phyloP scores from a whole-genome alignment of 257 asterid species.

The Primulina tabacum region DNA sequence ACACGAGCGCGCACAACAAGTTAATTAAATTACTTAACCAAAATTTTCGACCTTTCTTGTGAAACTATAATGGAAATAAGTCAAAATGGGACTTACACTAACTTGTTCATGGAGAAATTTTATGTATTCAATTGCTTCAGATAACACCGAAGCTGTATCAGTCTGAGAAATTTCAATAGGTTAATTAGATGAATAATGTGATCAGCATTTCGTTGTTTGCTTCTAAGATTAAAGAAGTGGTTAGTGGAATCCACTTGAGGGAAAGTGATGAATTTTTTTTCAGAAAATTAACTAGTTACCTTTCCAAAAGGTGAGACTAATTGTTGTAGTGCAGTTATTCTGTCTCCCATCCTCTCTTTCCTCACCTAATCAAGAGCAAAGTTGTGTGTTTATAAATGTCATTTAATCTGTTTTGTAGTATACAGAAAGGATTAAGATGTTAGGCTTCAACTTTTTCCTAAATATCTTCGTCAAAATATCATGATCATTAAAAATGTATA shows the following conservation, averaged over 20 bases:
- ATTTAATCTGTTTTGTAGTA: constrained; percentile 1
- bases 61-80: neutral
- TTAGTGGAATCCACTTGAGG: constrained; percentile 25
- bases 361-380: constrained; percentile 56
- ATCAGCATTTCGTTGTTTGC: constrained; percentile 1
- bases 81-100: constrained; percentile 48
- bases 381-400: constrained; percentile 26
- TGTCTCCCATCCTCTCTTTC: constrained; percentile 94
- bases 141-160: constrained; percentile 94
- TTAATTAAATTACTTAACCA: neutral
- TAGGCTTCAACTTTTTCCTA: constrained; percentile 4
- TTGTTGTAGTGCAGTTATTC: constrained; percentile 90
- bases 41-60: too few species aligned
- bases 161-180: constrained; percentile 47
- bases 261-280: constrained; percentile 33
- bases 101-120: constrained; percentile 88
- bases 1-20: neutral
- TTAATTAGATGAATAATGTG: neutral
- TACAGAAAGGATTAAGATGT: constrained; percentile 23
- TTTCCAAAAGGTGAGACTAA: constrained; percentile 92
- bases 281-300: constrained; percentile 37
- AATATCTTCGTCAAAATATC: neutral
- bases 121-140: constrained; percentile 86
- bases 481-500: neutral
- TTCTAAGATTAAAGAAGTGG: constrained; percentile 5